Percentiles rank a stretch among this genome's conserved stretches.
Conservation (phyloP, 169 alveolate species). For the Plasmodium chabaudi region DNA sequence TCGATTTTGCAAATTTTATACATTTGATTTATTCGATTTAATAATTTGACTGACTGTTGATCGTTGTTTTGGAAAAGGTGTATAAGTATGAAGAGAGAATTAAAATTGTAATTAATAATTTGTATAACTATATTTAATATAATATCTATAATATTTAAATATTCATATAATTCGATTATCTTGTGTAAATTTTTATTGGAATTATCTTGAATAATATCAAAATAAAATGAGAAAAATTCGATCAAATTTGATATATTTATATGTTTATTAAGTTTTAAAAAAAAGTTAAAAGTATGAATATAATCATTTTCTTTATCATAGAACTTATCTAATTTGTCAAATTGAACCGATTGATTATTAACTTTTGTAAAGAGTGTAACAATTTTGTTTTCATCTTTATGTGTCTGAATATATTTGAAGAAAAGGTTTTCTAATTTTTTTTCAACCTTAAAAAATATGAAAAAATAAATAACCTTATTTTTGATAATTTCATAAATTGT, state of each 20-base stretch:
- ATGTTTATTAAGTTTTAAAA: constrained; percentile 11
- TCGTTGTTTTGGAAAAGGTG: constrained; percentile 3
- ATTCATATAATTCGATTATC: constrained; percentile 58
- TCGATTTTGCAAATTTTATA: not conserved
- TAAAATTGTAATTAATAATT: constrained; percentile 58
- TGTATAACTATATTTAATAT: constrained; percentile 27
- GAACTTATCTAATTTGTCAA: not conserved
- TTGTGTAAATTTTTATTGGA: constrained; percentile 17
- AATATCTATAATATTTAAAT: constrained; percentile 33
- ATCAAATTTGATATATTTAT: constrained; percentile 36
- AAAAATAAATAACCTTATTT: constrained; percentile 58
- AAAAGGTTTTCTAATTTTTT: constrained; percentile 39
- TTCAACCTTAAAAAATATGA: constrained; percentile 51
- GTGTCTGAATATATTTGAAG: constrained; percentile 53
- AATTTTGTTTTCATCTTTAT: constrained; percentile 12
- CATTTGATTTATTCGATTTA: not conserved
- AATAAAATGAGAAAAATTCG: constrained; percentile 41
- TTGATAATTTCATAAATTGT: constrained; percentile 62
- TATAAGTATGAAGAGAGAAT: constrained; percentile 45
- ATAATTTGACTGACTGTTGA: not conserved
- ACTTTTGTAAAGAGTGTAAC: not conserved
- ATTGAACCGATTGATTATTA: not conserved
- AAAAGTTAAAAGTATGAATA: constrained; percentile 39
- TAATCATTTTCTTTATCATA: constrained; percentile 19
- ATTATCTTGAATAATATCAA: constrained; percentile 25